Conservation (phyloP, 306 rosid genomes). For the Acacia acuminata region DNA sequence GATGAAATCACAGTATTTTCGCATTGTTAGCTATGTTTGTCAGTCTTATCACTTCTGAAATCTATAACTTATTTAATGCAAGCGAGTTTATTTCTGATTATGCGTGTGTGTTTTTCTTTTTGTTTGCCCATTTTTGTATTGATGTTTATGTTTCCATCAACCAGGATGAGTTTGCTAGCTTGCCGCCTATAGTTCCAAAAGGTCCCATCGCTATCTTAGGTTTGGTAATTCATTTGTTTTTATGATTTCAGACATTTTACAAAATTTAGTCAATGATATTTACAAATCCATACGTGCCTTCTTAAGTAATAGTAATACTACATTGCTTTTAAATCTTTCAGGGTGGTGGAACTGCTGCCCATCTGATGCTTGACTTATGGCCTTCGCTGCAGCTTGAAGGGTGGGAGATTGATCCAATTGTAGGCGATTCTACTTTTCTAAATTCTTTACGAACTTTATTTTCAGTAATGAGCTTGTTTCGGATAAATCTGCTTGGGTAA, state of each 20-base stretch:
- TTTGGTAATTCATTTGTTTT: constrained; percentile 61
- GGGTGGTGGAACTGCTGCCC: constrained; percentile 98
- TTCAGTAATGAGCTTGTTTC: not conserved
- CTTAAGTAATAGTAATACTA: constrained; percentile 22
- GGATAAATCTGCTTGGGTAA: not conserved
- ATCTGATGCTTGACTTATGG: constrained; percentile 88
- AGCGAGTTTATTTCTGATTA: not conserved
- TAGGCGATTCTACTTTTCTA: constrained; percentile 41
- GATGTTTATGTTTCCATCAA: constrained; percentile 29
- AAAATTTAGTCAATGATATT: constrained; percentile 17
- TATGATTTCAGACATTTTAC: constrained; percentile 14
- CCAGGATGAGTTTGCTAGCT: constrained; percentile 92
- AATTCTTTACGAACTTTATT: not conserved
- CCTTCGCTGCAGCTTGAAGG: constrained; percentile 92
- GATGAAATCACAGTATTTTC: not conserved
- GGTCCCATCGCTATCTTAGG: constrained; percentile 96
- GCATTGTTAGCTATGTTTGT: constrained; percentile 4
- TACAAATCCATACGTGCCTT: not conserved
- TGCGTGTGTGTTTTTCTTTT: not conserved
- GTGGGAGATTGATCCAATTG: constrained; percentile 93
- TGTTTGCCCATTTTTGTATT: not conserved
- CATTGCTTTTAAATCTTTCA: constrained; percentile 43
- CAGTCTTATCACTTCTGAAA: not conserved
- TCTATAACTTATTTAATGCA: not conserved
- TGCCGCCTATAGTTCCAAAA: constrained; percentile 85